These are phyloP conservation scores for Hypoxylon sp. DNA, from an alignment of 2,329 filamentous ascomycete species.

Conservation along the genomic window DNA sequence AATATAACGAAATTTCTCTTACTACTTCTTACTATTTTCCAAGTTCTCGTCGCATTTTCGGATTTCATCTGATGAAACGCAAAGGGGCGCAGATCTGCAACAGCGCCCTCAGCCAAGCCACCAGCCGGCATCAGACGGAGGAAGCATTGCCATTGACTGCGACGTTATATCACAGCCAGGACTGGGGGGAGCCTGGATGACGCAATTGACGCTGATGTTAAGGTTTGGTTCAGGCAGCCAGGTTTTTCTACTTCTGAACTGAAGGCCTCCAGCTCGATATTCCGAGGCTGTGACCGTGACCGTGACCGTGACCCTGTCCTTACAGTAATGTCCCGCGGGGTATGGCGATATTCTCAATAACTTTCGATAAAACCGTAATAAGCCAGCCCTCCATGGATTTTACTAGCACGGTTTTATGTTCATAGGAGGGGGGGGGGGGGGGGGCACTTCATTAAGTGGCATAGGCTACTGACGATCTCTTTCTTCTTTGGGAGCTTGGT, in stretches of 20 bases:
- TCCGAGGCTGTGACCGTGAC: neutral
- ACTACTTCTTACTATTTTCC: slow-evolving; percentile 16
- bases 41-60: slow-evolving; percentile 14
- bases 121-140: neutral
- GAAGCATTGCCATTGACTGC: neutral
- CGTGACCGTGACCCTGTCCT: neutral
- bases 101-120: slow-evolving; percentile 28
- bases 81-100: slow-evolving; percentile 35
- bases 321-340: neutral
- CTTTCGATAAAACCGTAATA: no score
- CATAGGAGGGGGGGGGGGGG: no score
- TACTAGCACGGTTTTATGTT: neutral
- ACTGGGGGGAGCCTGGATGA: slow-evolving; percentile 2
- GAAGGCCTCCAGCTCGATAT: no score
- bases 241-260: no score
- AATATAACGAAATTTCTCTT: slow-evolving; percentile 33
- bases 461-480: slow-evolving; percentile 12
- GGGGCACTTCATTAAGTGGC: neutral
- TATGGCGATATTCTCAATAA: neutral
- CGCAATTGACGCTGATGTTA: slow-evolving; percentile 11
- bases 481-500: slow-evolving; percentile 7
- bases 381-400: neutral
- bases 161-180: neutral
- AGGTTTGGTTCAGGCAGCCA: neutral
- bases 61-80: slow-evolving; percentile 33